Conservation (phyloP, 1,284 basidiomycete species). For the Cystobasidium sp. region DNA sequence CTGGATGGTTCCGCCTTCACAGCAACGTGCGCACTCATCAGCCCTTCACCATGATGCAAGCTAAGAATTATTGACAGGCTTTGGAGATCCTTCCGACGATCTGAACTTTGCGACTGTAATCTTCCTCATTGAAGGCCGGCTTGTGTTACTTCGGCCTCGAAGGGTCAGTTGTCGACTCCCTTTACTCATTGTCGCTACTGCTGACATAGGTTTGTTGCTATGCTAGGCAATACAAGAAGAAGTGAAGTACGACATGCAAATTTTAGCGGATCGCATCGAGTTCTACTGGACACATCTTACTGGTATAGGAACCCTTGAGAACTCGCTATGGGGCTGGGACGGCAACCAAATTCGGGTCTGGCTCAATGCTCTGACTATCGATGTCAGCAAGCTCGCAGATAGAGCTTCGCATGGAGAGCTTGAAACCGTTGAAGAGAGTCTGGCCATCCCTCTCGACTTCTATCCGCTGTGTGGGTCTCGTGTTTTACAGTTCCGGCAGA, state of each 20-base stretch:
- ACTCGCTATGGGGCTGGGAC: constrained; percentile 97
- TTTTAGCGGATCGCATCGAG: constrained; percentile 92
- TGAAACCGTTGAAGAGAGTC: constrained; percentile 84
- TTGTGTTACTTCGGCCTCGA: constrained; percentile 72
- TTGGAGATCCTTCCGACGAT: constrained; percentile 93
- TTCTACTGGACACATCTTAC: constrained; percentile 98
- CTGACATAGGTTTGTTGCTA: constrained; percentile 54
- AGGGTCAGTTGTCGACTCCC: constrained; percentile 43
- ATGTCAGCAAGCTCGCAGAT: constrained; percentile 59
- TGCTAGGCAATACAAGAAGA: constrained; percentile 75
- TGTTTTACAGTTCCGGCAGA: background rate
- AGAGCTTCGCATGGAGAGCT: constrained; percentile 59
- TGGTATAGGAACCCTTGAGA: constrained; percentile 89
- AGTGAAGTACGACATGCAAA: constrained; percentile 96
- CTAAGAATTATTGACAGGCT: constrained; percentile 62
- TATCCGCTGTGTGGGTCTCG: constrained; percentile 85
- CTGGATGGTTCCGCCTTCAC: constrained; percentile 93
- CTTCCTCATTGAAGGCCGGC: constrained; percentile 91
- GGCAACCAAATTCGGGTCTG: constrained; percentile 86
- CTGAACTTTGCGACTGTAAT: constrained; percentile 91
- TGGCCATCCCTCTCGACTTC: constrained; percentile 87
- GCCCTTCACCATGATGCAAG: background rate
- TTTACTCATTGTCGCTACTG: constrained; percentile 7
- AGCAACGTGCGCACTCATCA: constrained; percentile 72
- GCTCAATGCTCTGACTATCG: constrained; percentile 92